phyloP scores from a whole-genome alignment of 768 basidiomycete genomes.

The Sarcomyxa edulis region DNA sequence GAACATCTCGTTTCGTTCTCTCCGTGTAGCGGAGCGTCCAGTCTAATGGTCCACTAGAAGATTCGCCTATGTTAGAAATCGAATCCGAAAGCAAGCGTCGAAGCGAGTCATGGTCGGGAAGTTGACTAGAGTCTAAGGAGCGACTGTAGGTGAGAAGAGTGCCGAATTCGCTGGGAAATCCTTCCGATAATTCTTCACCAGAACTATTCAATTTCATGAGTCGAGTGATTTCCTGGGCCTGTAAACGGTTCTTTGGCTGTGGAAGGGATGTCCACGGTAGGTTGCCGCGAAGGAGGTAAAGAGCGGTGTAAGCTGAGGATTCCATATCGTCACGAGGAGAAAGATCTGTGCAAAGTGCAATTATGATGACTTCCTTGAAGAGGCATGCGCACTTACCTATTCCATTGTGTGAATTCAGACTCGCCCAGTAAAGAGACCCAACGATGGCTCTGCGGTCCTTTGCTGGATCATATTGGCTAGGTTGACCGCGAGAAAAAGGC shows the following conservation, averaged over 20 bases:
- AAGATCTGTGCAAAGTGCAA: slow-evolving; percentile 15
- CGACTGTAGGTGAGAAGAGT: slow-evolving; percentile 16
- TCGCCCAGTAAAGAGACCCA: slow-evolving; percentile 25
- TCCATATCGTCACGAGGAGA: slow-evolving; percentile 49
- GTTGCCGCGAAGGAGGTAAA: slow-evolving; percentile 51
- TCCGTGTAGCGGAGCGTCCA: slow-evolving; percentile 13
- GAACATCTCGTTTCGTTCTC: slow-evolving; percentile 8
- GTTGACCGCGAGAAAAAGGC: slow-evolving; percentile 11
- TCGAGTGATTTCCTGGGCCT: slow-evolving; percentile 13
- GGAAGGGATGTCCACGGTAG: slow-evolving; percentile 23
- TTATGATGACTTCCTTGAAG: too few relatives aligned
- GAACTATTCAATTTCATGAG: slow-evolving; percentile 11
- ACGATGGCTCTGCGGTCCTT: slow-evolving; percentile 15
- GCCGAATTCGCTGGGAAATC: slow-evolving; percentile 18
- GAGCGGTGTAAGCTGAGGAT: slow-evolving; percentile 47
- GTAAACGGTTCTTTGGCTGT: slow-evolving; percentile 9
- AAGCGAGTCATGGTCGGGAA: slow-evolving; percentile 14
- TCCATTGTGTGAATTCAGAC: slow-evolving; percentile 26
- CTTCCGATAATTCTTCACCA: slow-evolving; percentile 11
- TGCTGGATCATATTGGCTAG: slow-evolving; percentile 17
- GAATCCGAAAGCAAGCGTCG: slow-evolving; percentile 9
- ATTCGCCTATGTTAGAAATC: slow-evolving; percentile 11
- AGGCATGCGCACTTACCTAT: slow-evolving; percentile 18
- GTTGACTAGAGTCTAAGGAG: slow-evolving; percentile 15
- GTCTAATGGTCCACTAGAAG: slow-evolving; percentile 12